phyloP scores from a whole-genome alignment of 169 alveolate species.

The Pseudocohnilembus persalinus region DNA sequence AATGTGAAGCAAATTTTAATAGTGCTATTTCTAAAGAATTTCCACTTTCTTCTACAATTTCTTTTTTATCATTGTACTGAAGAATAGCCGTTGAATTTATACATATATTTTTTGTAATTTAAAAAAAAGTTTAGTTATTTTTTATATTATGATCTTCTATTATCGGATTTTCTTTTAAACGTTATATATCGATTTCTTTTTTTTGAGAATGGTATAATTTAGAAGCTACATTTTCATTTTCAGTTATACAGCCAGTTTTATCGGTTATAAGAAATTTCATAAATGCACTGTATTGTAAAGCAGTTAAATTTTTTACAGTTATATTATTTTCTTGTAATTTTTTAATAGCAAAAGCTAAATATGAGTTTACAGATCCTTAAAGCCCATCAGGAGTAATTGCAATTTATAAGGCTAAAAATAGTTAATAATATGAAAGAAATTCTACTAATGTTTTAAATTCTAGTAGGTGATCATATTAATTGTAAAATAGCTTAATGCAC shows the following conservation, averaged over 20 bases:
- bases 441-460: too few relatives aligned
- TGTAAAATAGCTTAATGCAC: not conserved
- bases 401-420: not conserved
- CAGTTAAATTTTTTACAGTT: not conserved
- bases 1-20: not conserved
- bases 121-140: not conserved
- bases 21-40: not conserved
- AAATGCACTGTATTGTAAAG: not conserved
- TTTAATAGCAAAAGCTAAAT: not conserved
- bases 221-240: not conserved
- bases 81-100: not conserved
- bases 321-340: not conserved
- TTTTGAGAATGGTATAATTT: not conserved
- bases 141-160: not conserved
- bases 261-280: not conserved
- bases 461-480: not conserved
- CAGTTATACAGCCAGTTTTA: not conserved
- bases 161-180: not conserved
- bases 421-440: too few relatives aligned
- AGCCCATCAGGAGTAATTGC: not conserved
- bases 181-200: not conserved
- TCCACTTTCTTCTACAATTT: not conserved
- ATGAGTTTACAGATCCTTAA: not conserved
- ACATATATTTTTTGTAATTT: too few relatives aligned
- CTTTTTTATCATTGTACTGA: not conserved